Evolutionary conservation across 2,329 filamentous ascomycete genomes (phyloP), one percentile per base, ranked within the genome.

Genomic region (Colletotrichum theobromicola): DNA sequence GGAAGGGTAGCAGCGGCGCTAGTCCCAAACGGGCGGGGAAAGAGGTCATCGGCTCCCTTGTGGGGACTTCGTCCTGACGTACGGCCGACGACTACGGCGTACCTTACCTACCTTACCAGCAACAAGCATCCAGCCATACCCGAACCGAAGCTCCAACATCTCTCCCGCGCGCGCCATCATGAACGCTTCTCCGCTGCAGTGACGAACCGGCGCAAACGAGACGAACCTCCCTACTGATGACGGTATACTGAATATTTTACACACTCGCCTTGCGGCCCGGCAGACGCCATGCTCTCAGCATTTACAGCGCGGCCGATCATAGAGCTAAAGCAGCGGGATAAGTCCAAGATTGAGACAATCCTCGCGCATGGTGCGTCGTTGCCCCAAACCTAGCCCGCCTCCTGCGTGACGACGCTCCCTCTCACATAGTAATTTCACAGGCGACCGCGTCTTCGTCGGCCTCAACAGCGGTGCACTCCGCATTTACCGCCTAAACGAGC

Each of bases 301-400:
- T 99, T 99, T 87, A 98, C 94, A 79, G 96, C 97, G 87, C 94
- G 95, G 82, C 94, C 96, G 77, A 96, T 99, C 84, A 94, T 98
- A 89, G 97, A 99, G 94, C 94, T 99, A 81, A 96, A 94, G 87
- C 93, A 93, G 85, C 93, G 95, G 85, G 96, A 98, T 91, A 98
- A 97, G 88, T 97, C 95, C 78, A 97, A 94, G 88, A 98, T 99
- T 85, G 97, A 99, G 86, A 97, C 95, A 64, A 95, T 99, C 78
- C 90, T 98, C 62, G 95, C 96, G 76, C 95, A 98, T 85, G 95
- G 94, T 95, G 89, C 72, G 84, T 61, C 72, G 84, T 53, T 42
- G 42, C 30, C 57, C 53, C 12, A 32, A 21, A 26, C 18, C 10
- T 24, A 35, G 30, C n/a, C 26, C 55, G 2, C 50, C 13, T 28